These are phyloP conservation scores for Vanilla planifolia DNA, from an alignment of 106 monocot genomes.

Conservation along the genomic window DNA sequence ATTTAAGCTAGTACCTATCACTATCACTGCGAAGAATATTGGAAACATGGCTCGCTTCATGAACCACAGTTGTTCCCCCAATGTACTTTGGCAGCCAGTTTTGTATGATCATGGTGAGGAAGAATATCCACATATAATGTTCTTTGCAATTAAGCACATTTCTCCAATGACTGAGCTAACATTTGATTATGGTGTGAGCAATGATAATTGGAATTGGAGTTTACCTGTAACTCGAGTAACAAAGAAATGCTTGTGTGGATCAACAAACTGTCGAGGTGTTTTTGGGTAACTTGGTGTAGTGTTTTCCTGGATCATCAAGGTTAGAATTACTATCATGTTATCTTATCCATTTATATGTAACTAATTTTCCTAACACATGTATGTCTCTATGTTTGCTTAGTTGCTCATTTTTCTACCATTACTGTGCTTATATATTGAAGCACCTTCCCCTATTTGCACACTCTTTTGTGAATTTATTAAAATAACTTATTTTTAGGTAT, in stretches of 20 bases:
- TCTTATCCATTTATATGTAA: too few relatives aligned
- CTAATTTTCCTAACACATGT: too few relatives aligned
- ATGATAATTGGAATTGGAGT: neutral
- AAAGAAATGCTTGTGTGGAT: slow-evolving; percentile 66
- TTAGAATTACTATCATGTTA: too few relatives aligned
- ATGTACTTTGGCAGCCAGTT: slow-evolving; percentile 79
- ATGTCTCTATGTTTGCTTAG: too few relatives aligned
- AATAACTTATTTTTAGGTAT: too few relatives aligned
- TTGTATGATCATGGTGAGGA: slow-evolving; percentile 60
- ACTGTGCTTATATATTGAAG: too few relatives aligned
- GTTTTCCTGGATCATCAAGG: neutral
- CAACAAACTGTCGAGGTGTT: slow-evolving; percentile 52
- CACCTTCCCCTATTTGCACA: too few relatives aligned
- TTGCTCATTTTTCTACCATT: too few relatives aligned
- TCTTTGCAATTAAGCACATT: slow-evolving; percentile 74
- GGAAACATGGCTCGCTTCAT: slow-evolving; percentile 81
- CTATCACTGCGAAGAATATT: slow-evolving; percentile 47
- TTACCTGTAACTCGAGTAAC: slow-evolving; percentile 9
- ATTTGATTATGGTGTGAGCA: slow-evolving; percentile 62
- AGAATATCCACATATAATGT: slow-evolving; percentile 69
- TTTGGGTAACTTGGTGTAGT: slow-evolving; percentile 24
- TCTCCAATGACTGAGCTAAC: slow-evolving; percentile 79
- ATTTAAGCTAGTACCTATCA: slow-evolving; percentile 32
- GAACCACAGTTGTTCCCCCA: slow-evolving; percentile 85
- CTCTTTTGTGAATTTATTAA: too few relatives aligned